Evolutionary conservation across 2,329 filamentous ascomycete species (phyloP), one percentile per base, ranked within the genome.

Genomic region (Atkinsonella texensis): DNA sequence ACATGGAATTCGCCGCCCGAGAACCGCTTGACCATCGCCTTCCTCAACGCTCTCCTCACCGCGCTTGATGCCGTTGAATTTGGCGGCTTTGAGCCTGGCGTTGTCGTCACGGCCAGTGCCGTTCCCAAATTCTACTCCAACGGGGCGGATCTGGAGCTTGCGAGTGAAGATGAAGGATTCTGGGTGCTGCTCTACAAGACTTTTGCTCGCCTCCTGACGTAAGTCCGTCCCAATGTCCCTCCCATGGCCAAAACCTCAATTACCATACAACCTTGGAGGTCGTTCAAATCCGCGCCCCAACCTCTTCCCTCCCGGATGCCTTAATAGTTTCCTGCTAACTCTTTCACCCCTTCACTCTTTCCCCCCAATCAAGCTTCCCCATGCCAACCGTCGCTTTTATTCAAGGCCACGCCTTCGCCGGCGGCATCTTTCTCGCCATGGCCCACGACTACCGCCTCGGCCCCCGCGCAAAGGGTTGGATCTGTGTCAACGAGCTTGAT

Each of bases 391-490:
- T 93, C 48, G 83, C 86, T 15, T 72, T 89, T 8, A 62, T 91
- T 50, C 88, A 88, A 59, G 87, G 87, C 17, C 88, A 93, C 66
- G 80, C 83, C 51, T 93, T 89, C 65, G 88, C 87, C 4, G 88
- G 80, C 43, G 87, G 85, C n/a, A 72, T 89, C 54, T 50, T 53
- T 83, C 72, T 85, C 8, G 80, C 85, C 54, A 87, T 89, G 79
- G 81, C 85, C 68, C 87, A 91, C 68, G 87, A 93, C 70, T 93
- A 93, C 70, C 79, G 87, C 23, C 74, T 91, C 58, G 85, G 87
- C 70, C 85, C 85, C 62, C 77, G 83, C 0, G 61, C 73, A 2
- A 73, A 77, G 17, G 87, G 87, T 12, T 89, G 81, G 66, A 65
- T 87, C 40, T 91, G 87, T 66, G 70, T 91, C 58, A 90, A 91